These are phyloP conservation scores for Tylopilus sp. DNA, from an alignment of 768 basidiomycete species.

Conservation along the genomic window DNA sequence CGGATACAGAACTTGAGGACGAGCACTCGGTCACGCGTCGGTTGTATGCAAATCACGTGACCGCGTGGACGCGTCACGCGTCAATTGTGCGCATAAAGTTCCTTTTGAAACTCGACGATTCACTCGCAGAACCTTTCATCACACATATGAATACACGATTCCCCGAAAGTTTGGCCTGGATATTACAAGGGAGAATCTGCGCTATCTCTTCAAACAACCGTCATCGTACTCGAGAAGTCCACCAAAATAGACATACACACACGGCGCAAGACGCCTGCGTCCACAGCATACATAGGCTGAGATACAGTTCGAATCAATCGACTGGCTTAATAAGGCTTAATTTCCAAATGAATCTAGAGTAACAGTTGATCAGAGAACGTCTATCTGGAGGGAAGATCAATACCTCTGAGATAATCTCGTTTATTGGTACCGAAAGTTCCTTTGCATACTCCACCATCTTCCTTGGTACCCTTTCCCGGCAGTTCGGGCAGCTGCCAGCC, in stretches of 20 bases:
- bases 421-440: constrained; percentile 27
- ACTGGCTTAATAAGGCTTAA: constrained; percentile 28
- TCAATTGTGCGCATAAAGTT: too few relatives aligned
- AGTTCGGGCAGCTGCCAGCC: constrained; percentile 29
- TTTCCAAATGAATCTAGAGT: constrained; percentile 24
- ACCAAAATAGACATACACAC: constrained; percentile 3
- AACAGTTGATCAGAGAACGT: not conserved
- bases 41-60: not conserved
- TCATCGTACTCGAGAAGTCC: not conserved
- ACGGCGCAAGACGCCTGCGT: not conserved
- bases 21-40: not conserved
- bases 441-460: constrained; percentile 29
- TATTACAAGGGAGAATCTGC: too few relatives aligned
- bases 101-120: too few relatives aligned
- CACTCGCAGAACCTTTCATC: too few relatives aligned
- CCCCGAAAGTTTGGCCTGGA: too few relatives aligned
- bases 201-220: not conserved
- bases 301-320: constrained; percentile 13
- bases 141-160: too few relatives aligned
- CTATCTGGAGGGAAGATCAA: not conserved
- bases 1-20: not conserved
- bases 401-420: constrained; percentile 29
- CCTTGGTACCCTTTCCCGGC: constrained; percentile 30
- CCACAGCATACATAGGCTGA: not conserved
- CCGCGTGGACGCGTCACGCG: too few relatives aligned